Evolutionary conservation across 2,329 filamentous ascomycete species (phyloP), one percentile per base, ranked within the genome.

Genomic region (Arthrobotrys pseudoclavata): DNA sequence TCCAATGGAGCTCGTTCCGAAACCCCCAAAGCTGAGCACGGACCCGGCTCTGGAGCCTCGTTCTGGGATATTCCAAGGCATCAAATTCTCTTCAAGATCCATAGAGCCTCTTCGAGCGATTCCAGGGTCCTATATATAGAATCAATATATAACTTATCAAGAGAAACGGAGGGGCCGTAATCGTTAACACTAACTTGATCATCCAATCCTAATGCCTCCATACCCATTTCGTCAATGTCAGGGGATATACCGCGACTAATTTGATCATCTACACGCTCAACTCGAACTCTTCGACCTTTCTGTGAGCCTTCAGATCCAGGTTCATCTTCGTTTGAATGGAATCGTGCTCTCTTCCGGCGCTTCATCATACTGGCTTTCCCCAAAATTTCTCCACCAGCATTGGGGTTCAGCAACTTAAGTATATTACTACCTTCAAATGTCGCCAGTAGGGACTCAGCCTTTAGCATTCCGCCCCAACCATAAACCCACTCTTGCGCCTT

Each of bases 1-100:
- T 2, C 79, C 80, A 5, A 79, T 13, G 13, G 80, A 81, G 26
- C 80, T 81, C 7, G 80, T 80, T 22, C 68, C 71, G 64, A 81
- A 80, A 15, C 80, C 79, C 50, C 69, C 76, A 45, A 79, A 71
- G 57, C 63, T 75, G 10, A 76, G n/a, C 22, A 79, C 40, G 1
- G 79, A 80, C 26, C 69, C 74, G 15, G 69, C 62, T 15, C 74
- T 48, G 7, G 79, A 79, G 34, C 52, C 64, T 48, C 47, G 61
- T 53, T 53, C 66, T 61, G 67, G 69, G 53, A 76, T 47, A 61
- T 80, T 80, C 79, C 79, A 80, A 20, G 79, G 79, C 72, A 80
- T 72, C 10, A 48, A 4, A 26, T 70, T 66, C 5, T 10, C 18
- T 18, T 67, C 61, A 0, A 34, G 26, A 24, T 66, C 42, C 13